phyloP scores from a whole-genome alignment of 805 yeast genomes.

The Kregervanrija pseudodelftensis region DNA sequence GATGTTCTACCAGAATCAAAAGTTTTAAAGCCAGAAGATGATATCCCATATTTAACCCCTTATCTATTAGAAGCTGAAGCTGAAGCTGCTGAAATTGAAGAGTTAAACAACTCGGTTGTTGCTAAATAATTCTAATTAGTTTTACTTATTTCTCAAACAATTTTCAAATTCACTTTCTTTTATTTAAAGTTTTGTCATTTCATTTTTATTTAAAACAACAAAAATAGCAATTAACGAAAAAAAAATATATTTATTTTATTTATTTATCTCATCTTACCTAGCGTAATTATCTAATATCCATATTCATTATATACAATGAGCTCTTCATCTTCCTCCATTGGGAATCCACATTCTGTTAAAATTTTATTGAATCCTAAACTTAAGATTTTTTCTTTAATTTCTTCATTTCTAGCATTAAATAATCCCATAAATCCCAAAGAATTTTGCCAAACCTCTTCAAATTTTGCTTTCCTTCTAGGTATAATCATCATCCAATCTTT shows the following conservation, averaged over 20 bases:
- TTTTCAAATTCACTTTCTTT: not conserved
- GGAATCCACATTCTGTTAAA: constrained; percentile 61
- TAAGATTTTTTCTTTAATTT: constrained; percentile 40
- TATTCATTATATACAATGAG: constrained; percentile 49
- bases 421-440: constrained; percentile 78
- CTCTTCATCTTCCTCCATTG: constrained; percentile 44
- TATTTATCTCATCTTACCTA: not conserved
- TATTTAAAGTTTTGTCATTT: not conserved
- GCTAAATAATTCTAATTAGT: constrained; percentile 14
- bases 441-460: constrained; percentile 58
- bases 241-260: not conserved
- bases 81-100: constrained; percentile 80
- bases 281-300: constrained; percentile 32
- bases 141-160: not conserved
- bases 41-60: constrained; percentile 76
- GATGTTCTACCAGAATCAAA: constrained; percentile 77
- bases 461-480: constrained; percentile 64
- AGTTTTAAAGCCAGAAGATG: constrained; percentile 74
- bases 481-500: constrained; percentile 76
- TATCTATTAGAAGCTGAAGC: constrained; percentile 91
- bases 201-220: not conserved
- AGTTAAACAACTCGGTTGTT: constrained; percentile 68
- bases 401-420: constrained; percentile 64
- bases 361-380: constrained; percentile 43
- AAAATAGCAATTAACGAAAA: not conserved